Base-by-base conservation (phyloP, 352 stramenopile genomes). In the Pythium phragmitis region DNA sequence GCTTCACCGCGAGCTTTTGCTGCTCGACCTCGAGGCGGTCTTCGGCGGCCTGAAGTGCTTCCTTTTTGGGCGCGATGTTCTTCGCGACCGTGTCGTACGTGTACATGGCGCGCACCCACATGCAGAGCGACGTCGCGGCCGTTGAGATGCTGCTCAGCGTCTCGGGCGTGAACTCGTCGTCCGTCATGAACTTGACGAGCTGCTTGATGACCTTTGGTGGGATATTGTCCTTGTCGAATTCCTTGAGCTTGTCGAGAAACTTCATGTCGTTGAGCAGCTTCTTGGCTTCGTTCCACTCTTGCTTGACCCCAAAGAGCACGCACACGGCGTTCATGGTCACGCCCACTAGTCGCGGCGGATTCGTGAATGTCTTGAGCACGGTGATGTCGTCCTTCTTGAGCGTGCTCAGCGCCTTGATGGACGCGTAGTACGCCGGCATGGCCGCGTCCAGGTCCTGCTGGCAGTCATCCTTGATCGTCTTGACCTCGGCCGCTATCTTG, bases 71-170 rank as follows among this genome's bases (percentile, higher is more conserved):
- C 12, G 74, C 93, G 68, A 98, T 97, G 63, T 91, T 96, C 66
- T 97, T 98, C 26, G 89, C 92, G 30, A 98, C 92, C 4, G 80
- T 84, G 68, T 98, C 91, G 75, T 98, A 98, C 23, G 88, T 97
- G 64, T 97, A 94, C 87, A 98, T 97, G 6, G 92, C 93, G 16
- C 90, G 79, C 0, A 87, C 92, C 91, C 94, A 98, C 92, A 98
- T 98, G 67, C 93, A 98, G 0, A 98, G 73, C 33, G 89, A 97
- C 2, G 82, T 97, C 13, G 92, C 92, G 13, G 94, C 94, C 5
- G 77, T 95, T 7, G 91, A 98, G 39, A 95, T 92, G 51, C 82
- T 94, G 50, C 77, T 89, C 8, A 96, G 67, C n/a, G 90, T 96
- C 65, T 98, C 89, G 4, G 90, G 88, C 23, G 91, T 96, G 50